Evolutionary conservation across 176 grass and related monocot species (phyloP), one percentile per base, ranked within the genome.

Genomic region (Triticum monococcum): DNA sequence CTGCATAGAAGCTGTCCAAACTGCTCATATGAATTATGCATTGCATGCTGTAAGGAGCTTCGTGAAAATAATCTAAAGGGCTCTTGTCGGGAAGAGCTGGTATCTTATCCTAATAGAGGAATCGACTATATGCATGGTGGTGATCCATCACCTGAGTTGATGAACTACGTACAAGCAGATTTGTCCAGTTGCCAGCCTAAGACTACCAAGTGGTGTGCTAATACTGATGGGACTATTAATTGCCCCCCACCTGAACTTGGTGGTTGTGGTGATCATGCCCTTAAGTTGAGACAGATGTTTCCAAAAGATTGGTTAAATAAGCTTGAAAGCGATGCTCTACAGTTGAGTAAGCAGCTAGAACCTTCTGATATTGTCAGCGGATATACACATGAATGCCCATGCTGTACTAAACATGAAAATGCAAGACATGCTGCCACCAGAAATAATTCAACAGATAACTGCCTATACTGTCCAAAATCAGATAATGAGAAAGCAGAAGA

Each of bases 1-100:
- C 79, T 97, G 22, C 92, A 97, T 52, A 88, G 94, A 91, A 89
- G 88, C 41, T 97, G 94, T 68, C 32, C 82, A 64, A 78, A 22
- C 20, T 97, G 94, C 60, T 75, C 80, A 8, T 97, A 88, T n/a
- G 94, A 97, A 67, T 64, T 97, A 62, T 97, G 94, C 64, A 89
- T 97, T 26, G 37, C 48, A 10, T 97, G 94, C 43, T 97, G 89
- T 84, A 89, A 87, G 54, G 94, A 97, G 63, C 75, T 94, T 46
- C 94, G 92, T 12, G 64, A 64, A 81, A 6, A 48, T 10, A 45
- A 40, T 66, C 84, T 82, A 79, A 17, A n/a, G 20, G 75, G 32
- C 66, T 79, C 59, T 64, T 81, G 82, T 82, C 57, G 79, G 12
- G 78, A 84, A 77, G 80, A 36, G 74, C 28, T 52, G n/a, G 54